phyloP scores from a whole-genome alignment of 2,329 filamentous ascomycete species.

The Ampelomyces quisqualis region DNA sequence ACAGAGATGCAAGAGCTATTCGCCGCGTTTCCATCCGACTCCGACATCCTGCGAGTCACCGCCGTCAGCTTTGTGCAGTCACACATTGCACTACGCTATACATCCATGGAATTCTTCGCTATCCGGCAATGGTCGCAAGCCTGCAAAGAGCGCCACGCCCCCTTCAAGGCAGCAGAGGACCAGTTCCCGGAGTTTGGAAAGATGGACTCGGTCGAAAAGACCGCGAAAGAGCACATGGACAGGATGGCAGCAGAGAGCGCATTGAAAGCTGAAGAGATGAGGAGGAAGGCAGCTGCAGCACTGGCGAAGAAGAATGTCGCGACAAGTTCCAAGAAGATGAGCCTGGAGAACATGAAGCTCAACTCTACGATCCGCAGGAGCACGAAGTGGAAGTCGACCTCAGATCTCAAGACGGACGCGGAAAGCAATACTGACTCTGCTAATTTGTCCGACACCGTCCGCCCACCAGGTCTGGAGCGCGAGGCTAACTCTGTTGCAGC shows the following conservation, averaged over 20 bases:
- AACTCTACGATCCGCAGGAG: background rate
- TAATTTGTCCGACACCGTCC: too few species aligned
- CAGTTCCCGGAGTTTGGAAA: conserved; percentile 11
- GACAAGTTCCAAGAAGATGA: background rate
- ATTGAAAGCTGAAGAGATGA: too few species aligned
- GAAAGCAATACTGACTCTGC: too few species aligned
- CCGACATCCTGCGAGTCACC: conserved; percentile 14
- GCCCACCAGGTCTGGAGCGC: too few species aligned
- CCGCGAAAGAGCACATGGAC: background rate
- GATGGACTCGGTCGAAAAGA: background rate
- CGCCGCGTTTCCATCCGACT: conserved; percentile 14
- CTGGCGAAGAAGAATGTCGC: background rate
- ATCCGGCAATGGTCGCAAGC: conserved; percentile 14
- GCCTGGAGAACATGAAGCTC: background rate
- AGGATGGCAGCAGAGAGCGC: too few species aligned
- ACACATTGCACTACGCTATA: conserved; percentile 11
- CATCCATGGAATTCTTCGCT: conserved; percentile 2
- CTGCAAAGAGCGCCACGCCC: conserved; percentile 3
- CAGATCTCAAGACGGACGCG: background rate
- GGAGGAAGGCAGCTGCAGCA: too few species aligned
- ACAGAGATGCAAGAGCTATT: conserved; percentile 19
- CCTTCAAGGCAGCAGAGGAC: conserved; percentile 11
- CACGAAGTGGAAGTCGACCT: background rate
- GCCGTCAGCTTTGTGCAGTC: conserved; percentile 18
- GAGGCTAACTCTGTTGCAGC: too few species aligned